Conservation (phyloP, 805 yeast genomes). For the Hanseniaspora vineae region DNA sequence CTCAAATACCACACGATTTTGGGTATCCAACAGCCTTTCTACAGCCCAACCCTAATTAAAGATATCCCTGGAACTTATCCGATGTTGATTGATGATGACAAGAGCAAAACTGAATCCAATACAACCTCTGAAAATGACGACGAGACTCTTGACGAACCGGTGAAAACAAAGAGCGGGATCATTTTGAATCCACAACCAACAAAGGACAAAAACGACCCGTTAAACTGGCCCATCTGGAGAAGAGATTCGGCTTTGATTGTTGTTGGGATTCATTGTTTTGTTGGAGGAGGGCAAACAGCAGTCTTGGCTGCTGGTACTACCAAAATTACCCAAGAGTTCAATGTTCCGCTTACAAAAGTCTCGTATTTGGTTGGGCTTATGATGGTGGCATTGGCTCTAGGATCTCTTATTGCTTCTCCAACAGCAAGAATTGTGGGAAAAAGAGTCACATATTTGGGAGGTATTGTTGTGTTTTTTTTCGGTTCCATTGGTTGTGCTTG, state of each 20-base stretch:
- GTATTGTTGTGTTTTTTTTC: slow-evolving; percentile 34
- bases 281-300: slow-evolving; percentile 53
- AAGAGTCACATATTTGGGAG: slow-evolving; percentile 38
- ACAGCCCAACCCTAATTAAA: slow-evolving; percentile 1
- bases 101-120: not conserved
- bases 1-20: not conserved
- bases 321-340: slow-evolving; percentile 29
- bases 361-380: slow-evolving; percentile 45
- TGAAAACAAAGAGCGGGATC: slow-evolving; percentile 36
- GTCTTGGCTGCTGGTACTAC: slow-evolving; percentile 45
- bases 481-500: slow-evolving; percentile 45
- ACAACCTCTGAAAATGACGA: not conserved
- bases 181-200: slow-evolving; percentile 51
- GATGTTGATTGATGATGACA: slow-evolving; percentile 1
- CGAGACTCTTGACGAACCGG: slow-evolving; percentile 1
- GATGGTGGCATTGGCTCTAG: slow-evolving; percentile 48
- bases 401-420: slow-evolving; percentile 45
- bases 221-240: slow-evolving; percentile 52
- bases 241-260: slow-evolving; percentile 40
- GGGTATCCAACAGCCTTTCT: slow-evolving; percentile 5
- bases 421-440: slow-evolving; percentile 45
- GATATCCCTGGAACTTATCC: slow-evolving; percentile 6
- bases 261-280: slow-evolving; percentile 43
- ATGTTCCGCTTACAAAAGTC: slow-evolving; percentile 27
- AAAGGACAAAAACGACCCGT: slow-evolving; percentile 49